A percentile compares a stretch with the other conserved stretches of the same genome.
phyloP scores from a whole-genome alignment of 306 rosid genomes.

The Arachis stenosperma region DNA sequence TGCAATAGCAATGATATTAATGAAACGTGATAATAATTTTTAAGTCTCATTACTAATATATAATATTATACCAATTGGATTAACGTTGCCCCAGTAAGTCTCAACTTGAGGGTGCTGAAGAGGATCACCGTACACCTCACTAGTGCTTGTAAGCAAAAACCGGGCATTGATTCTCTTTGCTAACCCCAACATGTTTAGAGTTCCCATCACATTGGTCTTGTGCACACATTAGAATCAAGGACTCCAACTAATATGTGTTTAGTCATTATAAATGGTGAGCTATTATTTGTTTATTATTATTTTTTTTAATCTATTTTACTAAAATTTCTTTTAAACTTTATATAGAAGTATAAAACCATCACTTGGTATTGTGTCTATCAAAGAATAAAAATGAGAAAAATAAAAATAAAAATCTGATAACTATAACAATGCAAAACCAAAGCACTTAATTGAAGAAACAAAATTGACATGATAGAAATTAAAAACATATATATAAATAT shows the following conservation, averaged over 20 bases:
- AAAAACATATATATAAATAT: too few relatives aligned
- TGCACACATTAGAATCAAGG: conserved; percentile 58
- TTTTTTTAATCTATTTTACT: too few relatives aligned
- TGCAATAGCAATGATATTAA: neutral
- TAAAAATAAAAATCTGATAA: too few relatives aligned
- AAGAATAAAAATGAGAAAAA: too few relatives aligned
- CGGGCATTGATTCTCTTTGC: conserved; percentile 89
- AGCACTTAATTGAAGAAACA: too few relatives aligned
- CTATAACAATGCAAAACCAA: too few relatives aligned
- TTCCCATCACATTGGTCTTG: conserved; percentile 98
- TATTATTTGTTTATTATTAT: too few relatives aligned
- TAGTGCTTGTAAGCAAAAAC: conserved; percentile 87
- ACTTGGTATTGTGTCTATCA: too few relatives aligned
- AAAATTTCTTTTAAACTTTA: too few relatives aligned
- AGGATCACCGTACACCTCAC: conserved; percentile 97
- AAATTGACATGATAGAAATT: too few relatives aligned
- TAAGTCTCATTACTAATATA: neutral
- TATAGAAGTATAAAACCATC: too few relatives aligned
- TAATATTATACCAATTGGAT: conserved; percentile 69
- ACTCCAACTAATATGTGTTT: conserved; percentile 20
- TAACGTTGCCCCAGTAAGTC: conserved; percentile 95
- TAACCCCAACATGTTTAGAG: conserved; percentile 86
- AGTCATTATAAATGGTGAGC: neutral
- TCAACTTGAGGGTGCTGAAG: conserved; percentile 92
- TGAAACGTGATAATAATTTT: neutral